Evolutionary conservation across 2,329 filamentous ascomycete species (phyloP), one percentile per base, ranked within the genome.

Genomic region (Phyllosticta paracitricarpa): DNA sequence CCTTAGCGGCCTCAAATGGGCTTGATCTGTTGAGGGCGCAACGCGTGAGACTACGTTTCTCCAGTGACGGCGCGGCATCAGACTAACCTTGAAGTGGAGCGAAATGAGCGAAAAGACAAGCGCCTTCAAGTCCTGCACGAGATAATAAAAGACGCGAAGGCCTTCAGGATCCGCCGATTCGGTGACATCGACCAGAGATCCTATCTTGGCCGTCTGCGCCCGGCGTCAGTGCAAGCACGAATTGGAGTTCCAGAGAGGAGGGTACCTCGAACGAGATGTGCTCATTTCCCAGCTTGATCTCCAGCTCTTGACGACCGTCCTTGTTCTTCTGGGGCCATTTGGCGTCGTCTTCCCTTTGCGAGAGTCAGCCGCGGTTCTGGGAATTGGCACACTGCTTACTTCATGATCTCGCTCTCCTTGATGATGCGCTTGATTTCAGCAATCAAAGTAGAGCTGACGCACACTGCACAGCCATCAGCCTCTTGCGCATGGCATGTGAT

Each of bases 251-350:
- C 19, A 25, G 22, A 28, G 14, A 7, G 10, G 19, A 19, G 69
- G 81, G 64, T 75, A 92, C 92, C 87, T 99, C 94, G 67, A 99
- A 99, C 1, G 91, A 95, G 68, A 99, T 97, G 74, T 97, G 93
- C 65, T 99, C 94, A 69, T 89, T 94, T 52, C 93, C 94, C 61
- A 99, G 74, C 56, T 92, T 84, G 63, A 99, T 97, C 76, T 99
- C 94, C 56, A 99, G 81, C 77, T 99, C 94, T 74, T 99, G 94
- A 65, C 93, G 85, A 40, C 94, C 94, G 69, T 99, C 94, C 78
- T 97, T 97, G 79, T 99, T 99, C 84, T 97, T 99, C 75, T 95
- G 91, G 0, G 94, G 94, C 94, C 94, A 99, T 74, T 97, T 97
- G 26, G 87, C 89, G 74, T 99, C 94, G 72, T 99, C 94, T 85